Conservation (phyloP, 441 rosid genomes). For the Populus trichocarpa region DNA sequence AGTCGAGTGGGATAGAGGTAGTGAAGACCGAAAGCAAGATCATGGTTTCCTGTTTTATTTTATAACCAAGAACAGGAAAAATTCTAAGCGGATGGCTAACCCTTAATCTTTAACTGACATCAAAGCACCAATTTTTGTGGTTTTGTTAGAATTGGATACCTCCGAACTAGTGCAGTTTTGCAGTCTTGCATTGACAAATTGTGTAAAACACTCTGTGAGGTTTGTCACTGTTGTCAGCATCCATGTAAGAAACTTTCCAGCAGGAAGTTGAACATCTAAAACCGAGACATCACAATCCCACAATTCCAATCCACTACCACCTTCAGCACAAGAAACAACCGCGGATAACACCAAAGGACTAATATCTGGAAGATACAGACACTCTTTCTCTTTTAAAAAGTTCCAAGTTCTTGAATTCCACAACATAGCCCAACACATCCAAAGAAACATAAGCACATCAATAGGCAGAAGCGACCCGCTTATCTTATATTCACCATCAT, state of each 20-base stretch:
- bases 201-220: conserved; percentile 56
- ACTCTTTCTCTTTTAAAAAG: conserved; percentile 19
- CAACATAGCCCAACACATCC: conserved; percentile 75
- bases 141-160: conserved; percentile 30
- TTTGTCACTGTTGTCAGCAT: conserved; percentile 48
- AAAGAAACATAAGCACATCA: conserved; percentile 57
- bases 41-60: neutral
- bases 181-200: conserved; percentile 55
- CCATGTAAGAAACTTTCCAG: conserved; percentile 69
- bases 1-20: neutral
- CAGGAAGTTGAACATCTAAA: conserved; percentile 57
- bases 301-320: conserved; percentile 40
- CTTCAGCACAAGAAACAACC: conserved; percentile 52
- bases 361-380: conserved; percentile 56
- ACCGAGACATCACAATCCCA: conserved; percentile 52
- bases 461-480: conserved; percentile 46
- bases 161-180: conserved; percentile 29
- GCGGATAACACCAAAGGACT: conserved; percentile 61
- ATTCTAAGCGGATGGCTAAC: neutral
- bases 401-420: conserved; percentile 46
- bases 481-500: conserved; percentile 60
- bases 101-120: neutral
- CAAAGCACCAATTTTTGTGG: conserved; percentile 2
- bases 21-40: neutral
- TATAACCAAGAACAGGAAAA: neutral